A percentile compares a stretch with the other conserved stretches of the same genome.
Conservation (phyloP, 2,329 filamentous ascomycete genomes). For the Pseudopithomyces maydicus region DNA sequence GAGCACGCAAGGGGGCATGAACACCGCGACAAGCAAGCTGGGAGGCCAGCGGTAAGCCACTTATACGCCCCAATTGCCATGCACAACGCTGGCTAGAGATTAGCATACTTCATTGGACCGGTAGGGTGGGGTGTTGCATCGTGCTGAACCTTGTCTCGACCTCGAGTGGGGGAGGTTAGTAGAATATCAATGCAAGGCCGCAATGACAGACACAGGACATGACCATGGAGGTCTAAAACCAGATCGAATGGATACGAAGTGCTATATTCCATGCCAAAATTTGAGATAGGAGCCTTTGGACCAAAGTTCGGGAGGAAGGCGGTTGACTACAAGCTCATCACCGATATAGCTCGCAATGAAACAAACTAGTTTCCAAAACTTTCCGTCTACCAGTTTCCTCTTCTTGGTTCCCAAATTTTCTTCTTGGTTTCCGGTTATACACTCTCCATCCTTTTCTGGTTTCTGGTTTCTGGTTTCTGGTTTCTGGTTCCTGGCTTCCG, state of each 20-base stretch:
- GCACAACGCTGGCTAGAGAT: not conserved
- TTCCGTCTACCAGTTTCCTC: not conserved
- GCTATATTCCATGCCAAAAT: not conserved
- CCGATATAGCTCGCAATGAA: not conserved
- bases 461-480: not conserved
- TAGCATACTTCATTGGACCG: not conserved
- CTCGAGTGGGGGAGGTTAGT: not conserved
- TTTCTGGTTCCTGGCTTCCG: not conserved
- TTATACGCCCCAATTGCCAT: not conserved
- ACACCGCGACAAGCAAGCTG: not conserved
- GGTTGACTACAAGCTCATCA: not conserved
- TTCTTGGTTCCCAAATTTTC: not conserved
- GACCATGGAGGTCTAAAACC: not conserved
- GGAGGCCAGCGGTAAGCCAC: not conserved
- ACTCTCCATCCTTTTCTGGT: not conserved
- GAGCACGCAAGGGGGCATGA: too few relatives aligned
- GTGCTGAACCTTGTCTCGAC: conserved; percentile 2
- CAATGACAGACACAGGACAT: not conserved
- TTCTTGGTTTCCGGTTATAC: too few relatives aligned
- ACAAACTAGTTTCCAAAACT: not conserved
- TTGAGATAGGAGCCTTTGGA: not conserved
- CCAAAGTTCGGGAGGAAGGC: not conserved
- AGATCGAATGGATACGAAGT: not conserved
- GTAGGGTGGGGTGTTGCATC: not conserved
- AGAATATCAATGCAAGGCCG: not conserved